phyloP scores from a whole-genome alignment of 768 basidiomycete genomes.

The Cystobasidium ongulense region DNA sequence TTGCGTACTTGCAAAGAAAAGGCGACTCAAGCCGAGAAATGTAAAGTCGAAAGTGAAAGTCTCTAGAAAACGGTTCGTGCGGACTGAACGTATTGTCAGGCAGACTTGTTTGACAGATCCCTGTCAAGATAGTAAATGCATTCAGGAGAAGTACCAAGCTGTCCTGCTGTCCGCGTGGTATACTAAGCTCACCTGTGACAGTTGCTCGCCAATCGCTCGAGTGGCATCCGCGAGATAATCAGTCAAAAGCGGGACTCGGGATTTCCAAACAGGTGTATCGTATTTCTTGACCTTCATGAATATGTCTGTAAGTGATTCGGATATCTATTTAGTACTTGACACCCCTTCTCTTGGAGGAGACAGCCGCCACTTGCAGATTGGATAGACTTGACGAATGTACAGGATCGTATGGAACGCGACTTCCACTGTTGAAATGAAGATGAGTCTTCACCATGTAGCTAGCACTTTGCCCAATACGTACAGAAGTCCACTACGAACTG shows the following conservation, averaged over 20 bases:
- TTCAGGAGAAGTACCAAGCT: background rate
- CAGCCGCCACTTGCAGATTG: conserved; percentile 47
- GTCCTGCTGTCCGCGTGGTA: conserved; percentile 49
- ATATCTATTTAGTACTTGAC: background rate
- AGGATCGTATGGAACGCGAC: conserved; percentile 87
- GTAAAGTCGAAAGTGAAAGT: conserved; percentile 81
- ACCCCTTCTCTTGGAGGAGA: no score
- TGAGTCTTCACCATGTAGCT: background rate
- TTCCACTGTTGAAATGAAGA: conserved; percentile 62
- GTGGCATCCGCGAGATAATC: conserved; percentile 83
- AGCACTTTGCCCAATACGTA: no score
- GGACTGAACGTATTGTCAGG: conserved; percentile 62
- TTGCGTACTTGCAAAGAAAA: conserved; percentile 61
- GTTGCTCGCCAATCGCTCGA: conserved; percentile 70
- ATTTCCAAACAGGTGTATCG: conserved; percentile 82
- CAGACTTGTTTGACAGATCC: conserved; percentile 71
- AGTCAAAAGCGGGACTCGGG: conserved; percentile 76
- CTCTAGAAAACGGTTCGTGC: conserved; percentile 55
- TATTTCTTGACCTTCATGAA: conserved; percentile 84
- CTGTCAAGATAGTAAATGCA: conserved; percentile 46
- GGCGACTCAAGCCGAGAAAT: conserved; percentile 64
- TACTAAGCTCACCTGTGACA: conserved; percentile 45
- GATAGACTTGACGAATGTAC: conserved; percentile 83
- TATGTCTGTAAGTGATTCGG: conserved; percentile 50
- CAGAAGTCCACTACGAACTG: conserved; percentile 38